Percentiles rank a stretch among this genome's conserved stretches.
These are phyloP conservation scores for Podaxis rugospora DNA, from an alignment of 768 basidiomycete species.

Conservation along the genomic window DNA sequence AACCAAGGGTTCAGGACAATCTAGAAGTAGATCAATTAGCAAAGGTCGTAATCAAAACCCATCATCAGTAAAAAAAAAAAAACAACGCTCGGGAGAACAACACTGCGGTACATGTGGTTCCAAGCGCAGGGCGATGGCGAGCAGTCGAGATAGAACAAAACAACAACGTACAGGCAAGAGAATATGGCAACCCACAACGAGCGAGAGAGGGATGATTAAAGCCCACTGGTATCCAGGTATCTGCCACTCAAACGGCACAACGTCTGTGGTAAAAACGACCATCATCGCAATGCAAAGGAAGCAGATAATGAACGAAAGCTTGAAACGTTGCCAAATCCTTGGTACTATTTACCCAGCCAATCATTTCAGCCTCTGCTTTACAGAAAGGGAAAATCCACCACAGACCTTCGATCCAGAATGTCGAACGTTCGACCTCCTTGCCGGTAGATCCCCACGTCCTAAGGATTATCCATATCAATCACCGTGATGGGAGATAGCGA, in stretches of 20 bases:
- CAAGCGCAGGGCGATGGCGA: neutral
- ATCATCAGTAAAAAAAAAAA: neutral
- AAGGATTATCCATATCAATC: neutral
- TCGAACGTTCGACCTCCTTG: conserved; percentile 84
- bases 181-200: conserved; percentile 66
- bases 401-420: conserved; percentile 78
- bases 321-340: conserved; percentile 78
- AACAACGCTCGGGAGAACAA: neutral
- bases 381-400: neutral
- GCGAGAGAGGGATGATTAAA: conserved; percentile 66
- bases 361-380: neutral
- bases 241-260: conserved; percentile 63
- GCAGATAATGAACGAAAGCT: conserved; percentile 63
- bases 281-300: conserved; percentile 56
- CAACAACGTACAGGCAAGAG: conserved; percentile 59
- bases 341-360: conserved; percentile 42
- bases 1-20: conserved; percentile 85
- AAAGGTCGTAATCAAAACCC: neutral
- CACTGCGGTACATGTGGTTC: neutral
- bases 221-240: conserved; percentile 65
- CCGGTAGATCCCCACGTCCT: conserved; percentile 56
- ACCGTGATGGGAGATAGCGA: neutral
- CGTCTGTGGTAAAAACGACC: conserved; percentile 49
- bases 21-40: conserved; percentile 20
- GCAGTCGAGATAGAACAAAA: neutral